Conservation (phyloP, 1,139 yeast species). For the Lodderomyces oxycetoniae region DNA sequence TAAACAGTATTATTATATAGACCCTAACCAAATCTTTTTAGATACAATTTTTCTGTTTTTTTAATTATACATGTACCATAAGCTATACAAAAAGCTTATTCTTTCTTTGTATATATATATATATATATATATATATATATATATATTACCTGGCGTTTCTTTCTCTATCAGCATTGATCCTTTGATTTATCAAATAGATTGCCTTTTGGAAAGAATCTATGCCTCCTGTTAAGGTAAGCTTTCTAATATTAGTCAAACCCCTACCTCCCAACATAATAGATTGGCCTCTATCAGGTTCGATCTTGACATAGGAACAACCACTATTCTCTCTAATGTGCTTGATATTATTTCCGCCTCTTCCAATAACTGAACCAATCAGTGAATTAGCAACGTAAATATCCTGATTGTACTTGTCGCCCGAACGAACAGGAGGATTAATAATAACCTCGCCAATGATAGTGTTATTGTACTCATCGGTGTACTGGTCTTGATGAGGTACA, state of each 20-base stretch:
- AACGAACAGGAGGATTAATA: constrained; percentile 36
- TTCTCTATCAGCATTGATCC: constrained; percentile 62
- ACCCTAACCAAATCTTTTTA: not conserved
- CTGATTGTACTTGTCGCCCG: constrained; percentile 53
- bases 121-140: not conserved
- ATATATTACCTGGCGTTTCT: constrained; percentile 24
- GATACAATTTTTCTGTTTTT: not conserved
- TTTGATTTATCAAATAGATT: constrained; percentile 68
- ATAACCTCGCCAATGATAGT: constrained; percentile 43
- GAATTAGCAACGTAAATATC: constrained; percentile 73
- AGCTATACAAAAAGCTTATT: not conserved
- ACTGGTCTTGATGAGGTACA: constrained; percentile 32
- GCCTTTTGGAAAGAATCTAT: constrained; percentile 73
- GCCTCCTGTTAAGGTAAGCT: constrained; percentile 67
- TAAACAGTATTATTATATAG: constrained; percentile 13
- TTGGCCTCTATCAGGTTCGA: constrained; percentile 51
- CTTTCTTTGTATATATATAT: not conserved
- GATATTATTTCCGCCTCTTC: constrained; percentile 80
- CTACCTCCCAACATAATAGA: constrained; percentile 49
- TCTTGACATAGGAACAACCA: constrained; percentile 68
- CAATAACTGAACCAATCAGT: constrained; percentile 80
- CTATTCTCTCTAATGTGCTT: constrained; percentile 74
- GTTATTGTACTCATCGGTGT: constrained; percentile 46
- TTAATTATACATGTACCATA: not conserved
- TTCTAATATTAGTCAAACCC: constrained; percentile 54